A percentile compares a stretch with the other conserved stretches of the same genome.
phyloP scores from a whole-genome alignment of 148 eudicot species.

The Agrostemma githago region DNA sequence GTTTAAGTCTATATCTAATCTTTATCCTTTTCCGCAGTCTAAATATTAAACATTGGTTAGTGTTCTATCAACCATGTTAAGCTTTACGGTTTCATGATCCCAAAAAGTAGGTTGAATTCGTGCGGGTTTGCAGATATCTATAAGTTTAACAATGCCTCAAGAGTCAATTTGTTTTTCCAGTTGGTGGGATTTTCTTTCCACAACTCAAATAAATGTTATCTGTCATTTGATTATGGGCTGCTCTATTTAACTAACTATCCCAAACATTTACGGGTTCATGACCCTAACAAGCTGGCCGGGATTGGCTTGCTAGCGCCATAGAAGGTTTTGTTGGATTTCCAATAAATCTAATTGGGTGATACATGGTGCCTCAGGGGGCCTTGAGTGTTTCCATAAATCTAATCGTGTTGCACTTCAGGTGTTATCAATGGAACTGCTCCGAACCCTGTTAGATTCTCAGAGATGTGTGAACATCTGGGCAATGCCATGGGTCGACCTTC shows the following conservation, averaged over 20 bases:
- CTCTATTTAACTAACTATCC: background rate
- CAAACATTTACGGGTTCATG: background rate
- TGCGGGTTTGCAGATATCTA: background rate
- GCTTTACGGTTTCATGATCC: background rate
- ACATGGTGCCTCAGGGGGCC: background rate
- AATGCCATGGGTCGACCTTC: slow-evolving; percentile 82
- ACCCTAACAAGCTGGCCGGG: background rate
- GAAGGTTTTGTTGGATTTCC: background rate
- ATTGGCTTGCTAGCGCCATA: background rate
- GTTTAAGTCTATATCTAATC: background rate
- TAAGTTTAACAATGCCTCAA: too few relatives aligned
- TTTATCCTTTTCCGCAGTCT: background rate
- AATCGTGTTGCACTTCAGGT: slow-evolving; percentile 38
- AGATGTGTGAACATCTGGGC: slow-evolving; percentile 82
- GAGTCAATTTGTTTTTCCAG: background rate
- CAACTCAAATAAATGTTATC: background rate
- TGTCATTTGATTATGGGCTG: background rate
- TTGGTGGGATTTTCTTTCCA: background rate
- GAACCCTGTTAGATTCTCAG: slow-evolving; percentile 76
- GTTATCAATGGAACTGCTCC: slow-evolving; percentile 97
- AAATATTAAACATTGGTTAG: background rate
- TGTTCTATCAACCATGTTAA: background rate
- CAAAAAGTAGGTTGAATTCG: background rate
- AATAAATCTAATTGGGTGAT: background rate
- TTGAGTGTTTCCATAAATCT: background rate